Evolutionary conservation across 257 asterid genomes (phyloP), one percentile per base, ranked within the genome.

Genomic region (Thymus quinquecostatus): DNA sequence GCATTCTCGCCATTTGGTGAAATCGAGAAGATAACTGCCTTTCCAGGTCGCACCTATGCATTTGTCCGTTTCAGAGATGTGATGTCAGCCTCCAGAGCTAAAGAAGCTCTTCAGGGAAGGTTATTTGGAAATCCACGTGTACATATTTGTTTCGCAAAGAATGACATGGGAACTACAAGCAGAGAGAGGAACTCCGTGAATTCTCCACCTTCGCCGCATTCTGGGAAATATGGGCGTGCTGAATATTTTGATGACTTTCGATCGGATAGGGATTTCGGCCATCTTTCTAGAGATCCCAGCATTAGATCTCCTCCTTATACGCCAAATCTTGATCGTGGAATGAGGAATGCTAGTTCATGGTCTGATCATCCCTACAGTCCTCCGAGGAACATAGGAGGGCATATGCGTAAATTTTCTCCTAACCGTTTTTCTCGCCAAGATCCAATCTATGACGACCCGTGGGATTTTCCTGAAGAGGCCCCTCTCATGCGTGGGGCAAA

Each of bases 21-120:
- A 36, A 87, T 93, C 11, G 97, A 91, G 75, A 91, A 81, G 83
- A 89, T 93, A 77, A 87, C 96, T 50, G 87, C 91, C 28, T 93
- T 92, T 89, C 98, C 98, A 10, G 96, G 97, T 8, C 97, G 98
- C 63, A 87, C 92, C 77, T 93, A 87, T 56, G 97, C 97, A 59
- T 93, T 93, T 80, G 92, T 93, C 72, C 97, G 97, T 60, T 93
- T 78, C 78, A 84, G 86, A 80, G 85, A 79, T 66, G 80, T 91
- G 45, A 57, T 71, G 82, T 83, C 94, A 56, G 97, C 98, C 67
- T 58, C 78, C 75, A 83, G 86, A 82, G 98, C 98, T 44, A 91
- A 89, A 85, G 96, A 91, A 76, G 49, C 87, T 36, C 92, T 93
- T 59, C 97, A 93, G 10, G 98, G 98, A 29, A 93, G 89, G 75